Conservation (phyloP, 495 filamentous ascomycete species). For the Bacidia rubella region DNA sequence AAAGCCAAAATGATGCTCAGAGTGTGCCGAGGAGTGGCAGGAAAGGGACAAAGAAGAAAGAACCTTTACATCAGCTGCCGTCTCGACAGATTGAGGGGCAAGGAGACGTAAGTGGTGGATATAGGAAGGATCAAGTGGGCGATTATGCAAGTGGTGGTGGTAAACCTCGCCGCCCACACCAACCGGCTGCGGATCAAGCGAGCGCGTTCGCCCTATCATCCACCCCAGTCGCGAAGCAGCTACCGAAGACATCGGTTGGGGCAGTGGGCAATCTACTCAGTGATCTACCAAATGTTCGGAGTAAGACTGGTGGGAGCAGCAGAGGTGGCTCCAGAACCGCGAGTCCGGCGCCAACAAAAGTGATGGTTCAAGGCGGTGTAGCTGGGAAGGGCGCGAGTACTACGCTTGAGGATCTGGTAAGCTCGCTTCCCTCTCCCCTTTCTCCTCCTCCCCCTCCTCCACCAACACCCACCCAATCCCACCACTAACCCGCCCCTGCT, state of each 20-base stretch:
- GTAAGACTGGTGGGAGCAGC: conserved; percentile 36
- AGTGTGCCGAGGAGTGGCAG: neutral
- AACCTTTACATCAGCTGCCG: conserved; percentile 46
- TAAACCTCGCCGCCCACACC: conserved; percentile 21
- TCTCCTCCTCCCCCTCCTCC: neutral
- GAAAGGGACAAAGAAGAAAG: conserved; percentile 25
- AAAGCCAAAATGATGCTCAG: conserved; percentile 10
- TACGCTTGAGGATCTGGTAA: conserved; percentile 56
- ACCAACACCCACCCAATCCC: neutral
- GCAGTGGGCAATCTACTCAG: conserved; percentile 65
- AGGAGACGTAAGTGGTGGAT: conserved; percentile 42
- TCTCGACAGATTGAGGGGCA: conserved; percentile 44
- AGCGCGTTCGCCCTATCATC: conserved; percentile 27
- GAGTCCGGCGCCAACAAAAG: conserved; percentile 39
- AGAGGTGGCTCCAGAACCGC: conserved; percentile 30
- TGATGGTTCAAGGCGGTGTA: conserved; percentile 55
- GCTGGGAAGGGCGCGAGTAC: conserved; percentile 66
- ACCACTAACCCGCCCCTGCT: neutral
- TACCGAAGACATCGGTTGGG: conserved; percentile 22
- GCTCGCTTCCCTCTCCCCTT: neutral
- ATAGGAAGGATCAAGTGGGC: conserved; percentile 49
- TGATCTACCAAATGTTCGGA: conserved; percentile 51
- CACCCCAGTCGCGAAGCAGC: conserved; percentile 26
- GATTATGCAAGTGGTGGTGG: conserved; percentile 48
- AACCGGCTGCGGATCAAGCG: conserved; percentile 15